phyloP scores from a whole-genome alignment of 352 stramenopile genomes.

The Phytophthora sp. region DNA sequence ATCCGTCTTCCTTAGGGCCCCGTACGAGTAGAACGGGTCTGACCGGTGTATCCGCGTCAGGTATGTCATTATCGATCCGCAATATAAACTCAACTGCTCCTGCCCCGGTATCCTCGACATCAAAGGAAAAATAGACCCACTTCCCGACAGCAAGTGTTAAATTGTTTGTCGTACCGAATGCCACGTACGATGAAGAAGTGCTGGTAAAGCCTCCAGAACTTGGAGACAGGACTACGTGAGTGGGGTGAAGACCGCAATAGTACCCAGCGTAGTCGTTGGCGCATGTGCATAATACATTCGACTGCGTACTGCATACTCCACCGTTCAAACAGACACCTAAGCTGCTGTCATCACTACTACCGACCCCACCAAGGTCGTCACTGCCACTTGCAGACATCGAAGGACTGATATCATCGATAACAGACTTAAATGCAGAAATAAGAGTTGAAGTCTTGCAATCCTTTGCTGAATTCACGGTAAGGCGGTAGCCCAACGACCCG shows the following conservation, averaged over 20 bases:
- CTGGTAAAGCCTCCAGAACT: neutral
- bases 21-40: slow-evolving; percentile 67
- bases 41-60: slow-evolving; percentile 38
- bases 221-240: slow-evolving; percentile 16
- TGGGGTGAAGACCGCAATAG: slow-evolving; percentile 52
- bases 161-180: slow-evolving; percentile 29
- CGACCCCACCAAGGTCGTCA: neutral
- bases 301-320: slow-evolving; percentile 52
- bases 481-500: slow-evolving; percentile 46
- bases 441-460: slow-evolving; percentile 42
- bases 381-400: slow-evolving; percentile 9
- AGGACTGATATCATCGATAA: slow-evolving; percentile 8
- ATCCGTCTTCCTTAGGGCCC: slow-evolving; percentile 51
- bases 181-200: slow-evolving; percentile 28
- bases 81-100: slow-evolving; percentile 56
- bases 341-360: slow-evolving; percentile 8
- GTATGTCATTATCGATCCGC: slow-evolving; percentile 49
- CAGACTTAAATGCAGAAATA: slow-evolving; percentile 13
- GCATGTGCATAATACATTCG: slow-evolving; percentile 63
- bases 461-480: slow-evolving; percentile 58
- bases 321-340: slow-evolving; percentile 54
- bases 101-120: slow-evolving; percentile 50
- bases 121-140: slow-evolving; percentile 75
- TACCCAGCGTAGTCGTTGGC: slow-evolving; percentile 26
- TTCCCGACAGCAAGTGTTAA: slow-evolving; percentile 45